phyloP scores from a whole-genome alignment of 768 basidiomycete genomes.

The Pleurotus sapidus region DNA sequence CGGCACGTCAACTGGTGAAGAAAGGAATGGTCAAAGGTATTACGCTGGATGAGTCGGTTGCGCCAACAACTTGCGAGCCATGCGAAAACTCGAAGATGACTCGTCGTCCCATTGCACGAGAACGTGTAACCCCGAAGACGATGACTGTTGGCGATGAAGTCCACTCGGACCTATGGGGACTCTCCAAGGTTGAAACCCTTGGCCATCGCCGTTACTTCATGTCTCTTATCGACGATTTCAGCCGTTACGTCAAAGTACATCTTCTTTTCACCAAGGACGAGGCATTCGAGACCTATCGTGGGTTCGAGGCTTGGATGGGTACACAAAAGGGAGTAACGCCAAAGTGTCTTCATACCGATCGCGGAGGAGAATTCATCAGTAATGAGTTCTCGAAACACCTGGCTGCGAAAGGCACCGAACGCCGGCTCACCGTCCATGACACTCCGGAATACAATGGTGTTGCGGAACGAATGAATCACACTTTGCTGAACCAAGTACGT shows the following conservation, averaged over 20 bases:
- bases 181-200: slow-evolving; percentile 15
- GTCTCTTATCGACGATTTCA: slow-evolving; percentile 25
- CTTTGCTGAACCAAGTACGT: slow-evolving; percentile 17
- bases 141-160: slow-evolving; percentile 13
- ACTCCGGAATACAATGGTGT: slow-evolving; percentile 35
- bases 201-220: slow-evolving; percentile 22
- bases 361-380: slow-evolving; percentile 32
- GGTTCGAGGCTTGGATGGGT: slow-evolving; percentile 22
- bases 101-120: slow-evolving; percentile 10
- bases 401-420: slow-evolving; percentile 24
- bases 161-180: slow-evolving; percentile 35
- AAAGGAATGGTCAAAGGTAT: slow-evolving; percentile 20
- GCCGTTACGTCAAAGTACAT: slow-evolving; percentile 11
- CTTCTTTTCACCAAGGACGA: slow-evolving; percentile 19
- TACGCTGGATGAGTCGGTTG: slow-evolving; percentile 14
- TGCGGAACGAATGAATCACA: slow-evolving; percentile 31
- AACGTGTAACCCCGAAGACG: slow-evolving; percentile 8
- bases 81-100: slow-evolving; percentile 29
- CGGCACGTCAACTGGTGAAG: slow-evolving; percentile 16
- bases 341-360: slow-evolving; percentile 26
- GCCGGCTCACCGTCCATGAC: slow-evolving; percentile 28
- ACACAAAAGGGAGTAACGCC: slow-evolving; percentile 16
- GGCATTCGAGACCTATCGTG: slow-evolving; percentile 18
- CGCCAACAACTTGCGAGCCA: slow-evolving; percentile 18
- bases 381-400: slow-evolving; percentile 23